Percentiles rank a stretch among this genome's conserved stretches.
Evolutionary conservation across 2,329 filamentous ascomycete species (phyloP).

Genomic region (Trichophyton rubrum): DNA sequence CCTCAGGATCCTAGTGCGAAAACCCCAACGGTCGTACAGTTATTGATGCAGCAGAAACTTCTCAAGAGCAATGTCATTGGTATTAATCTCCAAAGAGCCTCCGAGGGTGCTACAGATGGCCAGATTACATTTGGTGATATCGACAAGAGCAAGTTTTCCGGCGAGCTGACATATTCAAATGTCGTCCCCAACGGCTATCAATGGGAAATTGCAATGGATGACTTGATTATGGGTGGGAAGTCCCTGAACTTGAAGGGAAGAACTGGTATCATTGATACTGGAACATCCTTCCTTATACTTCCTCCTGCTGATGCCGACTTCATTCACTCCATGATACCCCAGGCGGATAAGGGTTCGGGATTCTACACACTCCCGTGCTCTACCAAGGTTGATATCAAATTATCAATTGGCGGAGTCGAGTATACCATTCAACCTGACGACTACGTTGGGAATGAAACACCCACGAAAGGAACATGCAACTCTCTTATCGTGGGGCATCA

Average conservation of each 20-base stretch:
- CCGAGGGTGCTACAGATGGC: slow-evolving; percentile 56
- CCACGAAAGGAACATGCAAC: slow-evolving; percentile 31
- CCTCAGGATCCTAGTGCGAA: slow-evolving; percentile 44
- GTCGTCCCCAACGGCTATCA: slow-evolving; percentile 42
- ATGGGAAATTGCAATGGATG: slow-evolving; percentile 63
- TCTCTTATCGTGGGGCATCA: slow-evolving; percentile 65
- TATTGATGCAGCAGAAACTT: slow-evolving; percentile 44
- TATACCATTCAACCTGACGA: slow-evolving; percentile 59
- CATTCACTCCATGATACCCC: slow-evolving; percentile 56
- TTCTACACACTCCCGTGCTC: slow-evolving; percentile 64
- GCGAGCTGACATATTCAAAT: slow-evolving; percentile 54
- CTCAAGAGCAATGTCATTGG: slow-evolving; percentile 57
- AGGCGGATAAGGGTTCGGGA: slow-evolving; percentile 33
- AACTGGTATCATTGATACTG: slow-evolving; percentile 67
- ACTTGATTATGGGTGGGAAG: slow-evolving; percentile 50
- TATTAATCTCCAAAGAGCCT: slow-evolving; percentile 55
- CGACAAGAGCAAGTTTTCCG: slow-evolving; percentile 54
- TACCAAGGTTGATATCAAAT: slow-evolving; percentile 46
- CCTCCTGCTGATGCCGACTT: slow-evolving; percentile 53
- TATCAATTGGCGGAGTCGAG: slow-evolving; percentile 55
- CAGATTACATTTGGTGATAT: slow-evolving; percentile 64
- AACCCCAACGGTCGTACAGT: slow-evolving; percentile 54
- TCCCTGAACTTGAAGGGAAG: slow-evolving; percentile 42
- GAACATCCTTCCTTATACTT: slow-evolving; percentile 67
- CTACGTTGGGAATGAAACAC: slow-evolving; percentile 43